phyloP scores from a whole-genome alignment of 2,329 filamentous ascomycete genomes.

The Aspergillus pseudotamarii region DNA sequence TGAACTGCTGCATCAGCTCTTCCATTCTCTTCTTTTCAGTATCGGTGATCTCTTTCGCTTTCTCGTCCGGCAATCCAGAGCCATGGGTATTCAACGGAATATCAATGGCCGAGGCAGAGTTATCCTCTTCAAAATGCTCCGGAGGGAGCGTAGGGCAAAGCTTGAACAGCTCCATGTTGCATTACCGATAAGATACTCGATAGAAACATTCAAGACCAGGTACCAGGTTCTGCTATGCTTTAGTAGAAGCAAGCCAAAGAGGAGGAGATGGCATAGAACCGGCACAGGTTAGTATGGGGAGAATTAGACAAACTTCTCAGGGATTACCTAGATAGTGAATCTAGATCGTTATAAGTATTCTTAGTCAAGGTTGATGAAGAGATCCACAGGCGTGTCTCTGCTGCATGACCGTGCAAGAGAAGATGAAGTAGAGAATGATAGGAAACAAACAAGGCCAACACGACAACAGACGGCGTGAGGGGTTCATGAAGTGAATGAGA shows the following conservation, averaged over 20 bases:
- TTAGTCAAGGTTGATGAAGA: background rate
- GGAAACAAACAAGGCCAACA: background rate
- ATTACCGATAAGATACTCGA: background rate
- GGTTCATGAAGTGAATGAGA: background rate
- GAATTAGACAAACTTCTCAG: background rate
- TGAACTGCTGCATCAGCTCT: conserved; percentile 18
- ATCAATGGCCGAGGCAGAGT: conserved; percentile 5
- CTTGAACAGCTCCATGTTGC: conserved; percentile 8
- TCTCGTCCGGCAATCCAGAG: conserved; percentile 15
- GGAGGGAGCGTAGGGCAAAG: background rate
- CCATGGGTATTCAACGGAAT: conserved; percentile 13
- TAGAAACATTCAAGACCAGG: background rate
- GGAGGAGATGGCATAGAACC: background rate
- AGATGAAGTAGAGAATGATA: background rate
- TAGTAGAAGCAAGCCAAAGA: background rate
- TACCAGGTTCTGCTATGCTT: background rate
- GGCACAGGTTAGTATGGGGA: background rate
- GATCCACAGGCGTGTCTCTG: background rate
- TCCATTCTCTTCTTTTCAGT: conserved; percentile 17
- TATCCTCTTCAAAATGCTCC: background rate
- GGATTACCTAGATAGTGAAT: background rate
- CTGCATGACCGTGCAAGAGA: background rate
- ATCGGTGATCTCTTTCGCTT: conserved; percentile 13
- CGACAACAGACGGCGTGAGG: background rate
- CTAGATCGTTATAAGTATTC: background rate